A percentile compares a stretch with the other conserved stretches of the same genome.
These are phyloP conservation scores for Pythium myriotylum DNA, from an alignment of 352 stramenopile genomes.

Conservation along the genomic window DNA sequence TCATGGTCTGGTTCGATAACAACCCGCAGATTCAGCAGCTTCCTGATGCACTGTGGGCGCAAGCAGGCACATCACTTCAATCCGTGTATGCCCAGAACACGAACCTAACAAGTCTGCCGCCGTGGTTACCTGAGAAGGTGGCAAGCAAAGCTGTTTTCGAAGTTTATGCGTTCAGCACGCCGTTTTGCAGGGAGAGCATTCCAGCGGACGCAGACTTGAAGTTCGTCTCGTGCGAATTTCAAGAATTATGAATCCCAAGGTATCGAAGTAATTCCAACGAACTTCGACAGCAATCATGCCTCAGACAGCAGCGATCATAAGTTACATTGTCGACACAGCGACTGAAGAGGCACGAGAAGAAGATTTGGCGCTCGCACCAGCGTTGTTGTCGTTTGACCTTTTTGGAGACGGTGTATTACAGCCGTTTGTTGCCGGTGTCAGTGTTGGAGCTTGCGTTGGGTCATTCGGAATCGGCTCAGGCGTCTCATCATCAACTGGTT, in stretches of 20 bases:
- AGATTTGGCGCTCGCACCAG: neutral
- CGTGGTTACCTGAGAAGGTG: neutral
- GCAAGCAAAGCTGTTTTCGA: neutral
- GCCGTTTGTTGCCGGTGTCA: neutral
- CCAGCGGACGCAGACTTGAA: neutral
- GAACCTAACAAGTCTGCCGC: neutral
- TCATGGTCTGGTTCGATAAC: conserved; percentile 16
- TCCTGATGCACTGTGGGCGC: neutral
- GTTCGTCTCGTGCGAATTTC: conserved; percentile 11
- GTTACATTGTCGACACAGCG: too few species aligned
- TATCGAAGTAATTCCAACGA: neutral
- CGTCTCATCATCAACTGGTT: neutral
- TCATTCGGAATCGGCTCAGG: conserved; percentile 5
- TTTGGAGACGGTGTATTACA: neutral
- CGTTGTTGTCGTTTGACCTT: neutral
- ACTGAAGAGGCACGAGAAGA: neutral
- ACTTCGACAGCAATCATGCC: neutral
- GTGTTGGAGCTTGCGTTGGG: neutral
- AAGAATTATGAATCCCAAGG: too few species aligned
- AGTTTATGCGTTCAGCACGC: conserved; percentile 2
- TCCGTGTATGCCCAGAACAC: conserved; percentile 6
- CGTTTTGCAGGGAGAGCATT: neutral
- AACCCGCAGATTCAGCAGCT: neutral
- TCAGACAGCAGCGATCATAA: too few species aligned
- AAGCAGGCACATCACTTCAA: neutral